Conservation (phyloP, 179 eudicot species). For the Beta macrorhiza region DNA sequence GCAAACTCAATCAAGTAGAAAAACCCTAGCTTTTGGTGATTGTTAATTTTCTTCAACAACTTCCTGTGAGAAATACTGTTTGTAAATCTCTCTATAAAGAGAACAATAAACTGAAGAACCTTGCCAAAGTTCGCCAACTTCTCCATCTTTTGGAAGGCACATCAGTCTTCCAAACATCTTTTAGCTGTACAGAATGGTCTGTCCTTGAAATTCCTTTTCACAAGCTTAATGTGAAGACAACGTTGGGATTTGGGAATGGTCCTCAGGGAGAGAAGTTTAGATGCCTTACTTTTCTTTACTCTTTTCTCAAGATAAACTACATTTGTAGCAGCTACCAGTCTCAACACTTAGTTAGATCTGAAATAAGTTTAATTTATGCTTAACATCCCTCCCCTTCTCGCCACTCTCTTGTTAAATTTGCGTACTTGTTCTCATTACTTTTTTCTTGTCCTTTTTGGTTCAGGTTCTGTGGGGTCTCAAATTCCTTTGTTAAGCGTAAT, state of each 20-base stretch:
- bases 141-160: not conserved
- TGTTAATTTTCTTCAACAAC: not conserved
- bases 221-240: not conserved
- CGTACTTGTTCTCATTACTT: not conserved
- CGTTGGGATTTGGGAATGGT: not conserved
- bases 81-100: not conserved
- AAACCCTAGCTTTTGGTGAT: not conserved
- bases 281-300: conserved; percentile 2
- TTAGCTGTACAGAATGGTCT: not conserved
- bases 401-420: not conserved
- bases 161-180: not conserved
- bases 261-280: not conserved
- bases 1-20: not conserved
- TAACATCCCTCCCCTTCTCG: not conserved
- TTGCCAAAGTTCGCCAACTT: not conserved
- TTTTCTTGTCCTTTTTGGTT: not conserved
- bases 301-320: not conserved
- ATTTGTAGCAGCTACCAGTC: not conserved
- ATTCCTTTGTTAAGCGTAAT: conserved; percentile 66
- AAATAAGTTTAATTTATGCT: not conserved
- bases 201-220: not conserved
- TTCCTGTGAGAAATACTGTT: not conserved
- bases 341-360: not conserved
- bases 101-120: conserved; percentile 7
- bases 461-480: conserved; percentile 89